These are phyloP conservation scores for Lepiota venenata DNA, from an alignment of 768 basidiomycete genomes.

Conservation along the genomic window DNA sequence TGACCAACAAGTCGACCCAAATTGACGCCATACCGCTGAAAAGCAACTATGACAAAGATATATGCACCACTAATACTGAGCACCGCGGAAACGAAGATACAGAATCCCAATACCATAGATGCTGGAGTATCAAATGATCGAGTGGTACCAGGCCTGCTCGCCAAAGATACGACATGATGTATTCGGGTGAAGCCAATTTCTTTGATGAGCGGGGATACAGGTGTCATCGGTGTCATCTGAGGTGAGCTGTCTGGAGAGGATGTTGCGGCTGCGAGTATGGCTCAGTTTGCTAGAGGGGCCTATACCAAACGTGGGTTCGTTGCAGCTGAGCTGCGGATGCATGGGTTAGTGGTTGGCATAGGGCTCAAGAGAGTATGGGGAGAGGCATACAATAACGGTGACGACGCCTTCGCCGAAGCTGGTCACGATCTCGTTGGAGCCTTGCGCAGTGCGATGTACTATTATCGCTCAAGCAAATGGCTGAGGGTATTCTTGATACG, in stretches of 20 bases:
- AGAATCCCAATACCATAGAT: slow-evolving; percentile 9
- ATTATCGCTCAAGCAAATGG: slow-evolving; percentile 92
- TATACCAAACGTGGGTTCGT: too few species aligned
- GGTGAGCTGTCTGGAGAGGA: slow-evolving; percentile 65
- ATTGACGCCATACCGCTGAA: slow-evolving; percentile 37
- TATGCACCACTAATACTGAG: slow-evolving; percentile 42
- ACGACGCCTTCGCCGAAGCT: slow-evolving; percentile 98
- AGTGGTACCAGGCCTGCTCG: slow-evolving; percentile 21
- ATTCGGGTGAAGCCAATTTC: slow-evolving; percentile 96
- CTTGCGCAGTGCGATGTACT: slow-evolving; percentile 85
- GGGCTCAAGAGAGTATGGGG: too few species aligned
- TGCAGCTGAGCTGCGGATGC: too few species aligned
- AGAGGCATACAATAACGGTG: slow-evolving; percentile 92
- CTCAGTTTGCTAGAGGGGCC: too few species aligned
- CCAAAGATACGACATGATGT: slow-evolving; percentile 54
- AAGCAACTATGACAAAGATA: slow-evolving; percentile 37
- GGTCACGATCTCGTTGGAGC: slow-evolving; percentile 90
- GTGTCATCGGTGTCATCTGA: slow-evolving; percentile 52
- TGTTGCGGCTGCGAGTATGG: slow-evolving; percentile 88
- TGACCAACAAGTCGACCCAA: slow-evolving; percentile 28
- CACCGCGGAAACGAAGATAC: slow-evolving; percentile 37
- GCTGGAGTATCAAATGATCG: slow-evolving; percentile 18
- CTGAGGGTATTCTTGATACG: slow-evolving; percentile 93
- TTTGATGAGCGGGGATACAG: slow-evolving; percentile 76
- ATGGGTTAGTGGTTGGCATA: too few species aligned